These are phyloP conservation scores for Aristolochia californica DNA, from an alignment of 164 flowering plant genomes.

Conservation along the genomic window DNA sequence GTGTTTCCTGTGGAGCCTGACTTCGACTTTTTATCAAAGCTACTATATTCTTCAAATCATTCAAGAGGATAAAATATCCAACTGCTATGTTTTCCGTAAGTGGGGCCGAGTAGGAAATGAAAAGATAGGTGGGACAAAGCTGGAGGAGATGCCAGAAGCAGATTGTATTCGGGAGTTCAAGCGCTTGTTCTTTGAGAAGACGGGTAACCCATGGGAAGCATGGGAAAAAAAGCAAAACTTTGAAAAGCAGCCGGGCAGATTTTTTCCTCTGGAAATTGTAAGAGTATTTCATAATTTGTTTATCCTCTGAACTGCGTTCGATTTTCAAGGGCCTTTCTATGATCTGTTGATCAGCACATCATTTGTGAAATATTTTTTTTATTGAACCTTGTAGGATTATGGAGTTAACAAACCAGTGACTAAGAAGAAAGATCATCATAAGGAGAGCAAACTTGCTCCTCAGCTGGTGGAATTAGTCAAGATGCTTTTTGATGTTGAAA, in stretches of 20 bases:
- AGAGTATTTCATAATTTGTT: constrained; percentile 10
- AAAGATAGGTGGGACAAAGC: constrained; percentile 77
- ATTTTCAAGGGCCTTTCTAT: neutral
- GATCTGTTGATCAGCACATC: too few relatives aligned
- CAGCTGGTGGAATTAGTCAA: constrained; percentile 66
- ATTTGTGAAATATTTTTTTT: neutral
- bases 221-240: constrained; percentile 68
- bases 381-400: constrained; percentile 54
- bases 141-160: constrained; percentile 63
- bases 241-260: constrained; percentile 85
- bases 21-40: constrained; percentile 35
- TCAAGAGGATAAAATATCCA: constrained; percentile 74
- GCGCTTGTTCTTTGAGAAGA: constrained; percentile 82
- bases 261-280: constrained; percentile 94
- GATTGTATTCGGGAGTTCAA: constrained; percentile 79
- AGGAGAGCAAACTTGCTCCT: constrained; percentile 54
- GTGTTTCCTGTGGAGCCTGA: constrained; percentile 9
- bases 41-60: constrained; percentile 92
- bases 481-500: constrained; percentile 88
- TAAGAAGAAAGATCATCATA: constrained; percentile 24
- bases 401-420: constrained; percentile 55
- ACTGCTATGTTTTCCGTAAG: constrained; percentile 84
- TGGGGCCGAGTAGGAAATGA: constrained; percentile 98
- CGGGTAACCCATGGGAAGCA: constrained; percentile 92
- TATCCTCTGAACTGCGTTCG: neutral